Evolutionary conservation across 768 basidiomycete species (phyloP), one percentile per base, ranked within the genome.

Genomic region (Trametes punicea): DNA sequence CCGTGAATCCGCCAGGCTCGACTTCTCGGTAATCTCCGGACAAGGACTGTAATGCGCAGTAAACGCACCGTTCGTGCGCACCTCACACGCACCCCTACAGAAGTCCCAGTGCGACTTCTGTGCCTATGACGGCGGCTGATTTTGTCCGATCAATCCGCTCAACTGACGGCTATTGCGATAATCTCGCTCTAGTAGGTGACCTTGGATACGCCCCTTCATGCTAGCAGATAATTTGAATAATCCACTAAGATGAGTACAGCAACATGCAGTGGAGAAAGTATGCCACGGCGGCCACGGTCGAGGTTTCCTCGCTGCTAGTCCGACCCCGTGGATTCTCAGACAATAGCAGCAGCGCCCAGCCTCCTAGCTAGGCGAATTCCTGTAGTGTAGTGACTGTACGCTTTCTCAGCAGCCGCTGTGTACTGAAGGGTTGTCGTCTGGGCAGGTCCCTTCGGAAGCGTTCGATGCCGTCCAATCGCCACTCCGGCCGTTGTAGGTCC

Each of bases 401-500:
- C n/a, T n/a, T n/a, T n/a, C n/a, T n/a, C n/a, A n/a, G n/a, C n/a
- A n/a, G n/a, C n/a, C n/a, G n/a, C n/a, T n/a, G n/a, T n/a, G n/a
- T n/a, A n/a, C n/a, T n/a, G n/a, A n/a, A n/a, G n/a, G n/a, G n/a
- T n/a, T n/a, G n/a, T n/a, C n/a, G n/a, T n/a, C n/a, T n/a, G n/a
- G n/a, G n/a, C n/a, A n/a, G n/a, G n/a, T n/a, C n/a, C n/a, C n/a
- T n/a, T n/a, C n/a, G n/a, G 27, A 30, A 33, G 25, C 21, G 33
- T 42, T 31, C 25, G 36, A 34, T 27, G 49, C 20, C 49, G 10
- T 45, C 42, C 45, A 57, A 57, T 51, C 36, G 21, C 44, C 39
- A 30, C 53, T 33, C 46, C 48, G 49, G 48, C 38, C 33, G 27
- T 60, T 60, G 58, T 60, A 60, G 58, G 58, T 60, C 58, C 53